Evolutionary conservation across 352 stramenopile species (phyloP), one percentile per base, ranked within the genome.

Genomic region (Pythium coloratum): DNA sequence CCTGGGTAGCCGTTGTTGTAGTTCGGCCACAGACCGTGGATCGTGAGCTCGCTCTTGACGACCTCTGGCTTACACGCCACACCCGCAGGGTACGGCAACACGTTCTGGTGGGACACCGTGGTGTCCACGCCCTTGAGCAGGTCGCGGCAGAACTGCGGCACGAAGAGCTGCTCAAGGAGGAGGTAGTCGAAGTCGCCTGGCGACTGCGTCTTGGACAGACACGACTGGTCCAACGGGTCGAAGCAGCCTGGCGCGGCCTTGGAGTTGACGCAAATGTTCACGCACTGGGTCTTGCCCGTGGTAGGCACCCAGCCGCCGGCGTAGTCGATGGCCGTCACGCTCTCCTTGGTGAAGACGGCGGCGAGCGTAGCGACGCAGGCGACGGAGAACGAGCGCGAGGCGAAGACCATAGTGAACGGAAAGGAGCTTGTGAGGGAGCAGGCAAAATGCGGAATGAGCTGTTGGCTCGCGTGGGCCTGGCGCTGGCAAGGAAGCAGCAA

Each of bases 11-110:
- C 84, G 62, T 88, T 76, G 68, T 89, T 73, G 69, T 92, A 91
- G 73, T 91, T 90, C 38, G 84, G 82, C 84, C 84, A 92, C 32
- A 92, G 63, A 1, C 82, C 84, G 66, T 93, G 82, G 77, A 93
- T 91, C 53, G 81, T 90, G 18, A 91, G 66, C 68, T 86, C 75
- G 56, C 62, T 82, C 56, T 76, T 75, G 40, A 76, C 82, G 16
- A 74, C 75, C 24, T 77, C 54, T 0, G 59, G 63, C 42, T 80
- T 65, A 63, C 85, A 93, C 3, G 53, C 49, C 54, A 86, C 78
- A 44, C 85, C 85, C 20, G 77, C 68, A 44, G 85, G 85, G 70
- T 86, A 91, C 57, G 75, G 64, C 54, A 81, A 72, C 12, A 93
- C 81, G 62, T 90, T 90, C 72, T 85, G 81, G 68, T 93, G 84